A percentile compares a stretch with the other conserved stretches of the same genome.
phyloP scores from a whole-genome alignment of 768 basidiomycete genomes.

The Nidularia pulvinata region DNA sequence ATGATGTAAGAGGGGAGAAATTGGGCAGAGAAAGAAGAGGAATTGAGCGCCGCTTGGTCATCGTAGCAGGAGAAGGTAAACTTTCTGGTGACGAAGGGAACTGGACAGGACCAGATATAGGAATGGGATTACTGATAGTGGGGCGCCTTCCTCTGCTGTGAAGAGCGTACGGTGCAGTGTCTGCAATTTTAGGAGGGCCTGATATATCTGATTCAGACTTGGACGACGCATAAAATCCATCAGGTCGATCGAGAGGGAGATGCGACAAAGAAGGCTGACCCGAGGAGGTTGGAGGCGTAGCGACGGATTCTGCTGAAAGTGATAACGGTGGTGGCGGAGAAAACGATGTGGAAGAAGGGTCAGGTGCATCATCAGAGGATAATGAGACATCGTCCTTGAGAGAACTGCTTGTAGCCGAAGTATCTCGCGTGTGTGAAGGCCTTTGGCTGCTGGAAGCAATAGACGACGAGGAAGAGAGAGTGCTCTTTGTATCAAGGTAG shows the following conservation, averaged over 20 bases:
- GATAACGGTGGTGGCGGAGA: conserved; percentile 46
- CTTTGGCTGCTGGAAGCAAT: conserved; percentile 14
- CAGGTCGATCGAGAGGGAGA: conserved; percentile 25
- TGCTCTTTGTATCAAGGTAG: conserved; percentile 31
- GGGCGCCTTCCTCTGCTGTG: conserved; percentile 20
- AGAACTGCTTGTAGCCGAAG: conserved; percentile 4
- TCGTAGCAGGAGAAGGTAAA: conserved; percentile 4
- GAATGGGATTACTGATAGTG: conserved; percentile 24
- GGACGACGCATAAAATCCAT: conserved; percentile 12
- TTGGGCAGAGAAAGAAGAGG: conserved; percentile 35
- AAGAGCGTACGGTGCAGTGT: conserved; percentile 15
- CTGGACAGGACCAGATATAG: conserved; percentile 31
- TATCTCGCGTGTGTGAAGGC: conserved; percentile 1
- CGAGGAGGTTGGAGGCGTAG: conserved; percentile 53
- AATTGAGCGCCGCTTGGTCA: conserved; percentile 33
- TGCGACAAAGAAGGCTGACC: conserved; percentile 39
- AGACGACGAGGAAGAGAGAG: conserved; percentile 23
- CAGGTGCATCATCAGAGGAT: conserved; percentile 21
- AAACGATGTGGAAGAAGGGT: conserved; percentile 5
- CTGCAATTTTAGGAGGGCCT: conserved; percentile 23
- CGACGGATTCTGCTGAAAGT: conserved; percentile 61
- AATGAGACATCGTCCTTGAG: conserved; percentile 22
- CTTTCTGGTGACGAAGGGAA: conserved; percentile 37
- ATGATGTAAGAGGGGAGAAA: conserved; percentile 20
- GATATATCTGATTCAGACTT: conserved; percentile 15